These are phyloP conservation scores for Fusarium staphyleae DNA, from an alignment of 2,329 filamentous ascomycete genomes.

Conservation along the genomic window DNA sequence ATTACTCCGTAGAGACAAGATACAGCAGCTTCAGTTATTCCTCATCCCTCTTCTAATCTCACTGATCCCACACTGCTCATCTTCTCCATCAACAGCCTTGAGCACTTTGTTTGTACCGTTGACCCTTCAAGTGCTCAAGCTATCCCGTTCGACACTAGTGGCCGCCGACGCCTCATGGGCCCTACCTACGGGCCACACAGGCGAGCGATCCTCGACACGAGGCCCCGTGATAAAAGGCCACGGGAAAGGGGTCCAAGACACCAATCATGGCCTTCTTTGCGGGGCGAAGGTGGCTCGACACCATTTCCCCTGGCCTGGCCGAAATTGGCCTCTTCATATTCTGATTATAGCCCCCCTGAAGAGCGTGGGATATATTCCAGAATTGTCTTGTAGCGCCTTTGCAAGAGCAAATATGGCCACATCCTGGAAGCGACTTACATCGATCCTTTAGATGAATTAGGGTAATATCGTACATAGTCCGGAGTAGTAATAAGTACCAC, in stretches of 20 bases:
- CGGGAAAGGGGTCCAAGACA: constrained; percentile 31
- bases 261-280: constrained; percentile 30
- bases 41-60: neutral
- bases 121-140: neutral
- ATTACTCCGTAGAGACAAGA: neutral
- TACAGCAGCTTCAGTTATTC: neutral
- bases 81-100: no score
- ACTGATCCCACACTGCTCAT: no score
- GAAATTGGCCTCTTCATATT: constrained; percentile 35
- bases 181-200: constrained; percentile 26
- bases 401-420: neutral
- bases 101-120: no score
- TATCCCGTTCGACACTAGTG: constrained; percentile 2
- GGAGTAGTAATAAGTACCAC: no score
- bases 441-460: no score
- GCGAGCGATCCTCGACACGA: constrained; percentile 39
- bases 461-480: no score
- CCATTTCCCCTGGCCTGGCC: constrained; percentile 35
- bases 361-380: no score
- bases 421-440: neutral
- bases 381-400: no score
- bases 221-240: constrained; percentile 30
- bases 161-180: constrained; percentile 11
- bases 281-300: constrained; percentile 40
- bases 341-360: constrained; percentile 11